Evolutionary conservation across 2,329 filamentous ascomycete genomes (phyloP).

Genomic region (Aureobasidium leucospermi): DNA sequence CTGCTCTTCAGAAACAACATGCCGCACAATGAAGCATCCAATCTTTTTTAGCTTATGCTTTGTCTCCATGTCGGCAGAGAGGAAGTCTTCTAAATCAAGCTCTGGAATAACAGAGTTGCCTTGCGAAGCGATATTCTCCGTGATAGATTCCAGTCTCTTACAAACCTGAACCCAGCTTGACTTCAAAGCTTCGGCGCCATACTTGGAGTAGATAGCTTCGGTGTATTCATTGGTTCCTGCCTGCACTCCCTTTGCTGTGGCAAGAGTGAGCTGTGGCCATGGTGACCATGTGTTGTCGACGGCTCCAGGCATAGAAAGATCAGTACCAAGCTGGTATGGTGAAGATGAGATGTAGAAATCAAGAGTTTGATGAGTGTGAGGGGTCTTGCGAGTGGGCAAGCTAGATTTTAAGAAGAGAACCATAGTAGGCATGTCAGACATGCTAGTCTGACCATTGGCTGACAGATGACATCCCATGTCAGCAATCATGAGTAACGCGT

Average conservation of each 20-base stretch:
- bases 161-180: slow-evolving; percentile 1
- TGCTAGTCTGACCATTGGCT: not conserved
- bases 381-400: not conserved
- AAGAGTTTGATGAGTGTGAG: not conserved
- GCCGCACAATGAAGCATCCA: slow-evolving; percentile 1
- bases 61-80: not conserved
- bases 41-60: not conserved
- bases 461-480: not conserved
- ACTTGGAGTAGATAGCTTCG: not conserved
- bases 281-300: not conserved
- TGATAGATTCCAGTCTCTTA: slow-evolving; percentile 15
- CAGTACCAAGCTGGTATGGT: not conserved
- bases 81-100: not conserved
- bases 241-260: not conserved
- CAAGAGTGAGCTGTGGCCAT: not conserved
- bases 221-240: not conserved
- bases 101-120: not conserved
- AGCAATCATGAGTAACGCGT: not conserved
- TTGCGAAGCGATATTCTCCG: slow-evolving; percentile 16
- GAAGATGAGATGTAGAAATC: too few relatives aligned
- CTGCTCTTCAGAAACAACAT: not conserved
- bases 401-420: not conserved
- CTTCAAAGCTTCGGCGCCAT: not conserved
- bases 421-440: not conserved
- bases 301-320: not conserved